Evolutionary conservation across 2,329 filamentous ascomycete species (phyloP), one percentile per base, ranked within the genome.

Genomic region (Ophiostoma ips): DNA sequence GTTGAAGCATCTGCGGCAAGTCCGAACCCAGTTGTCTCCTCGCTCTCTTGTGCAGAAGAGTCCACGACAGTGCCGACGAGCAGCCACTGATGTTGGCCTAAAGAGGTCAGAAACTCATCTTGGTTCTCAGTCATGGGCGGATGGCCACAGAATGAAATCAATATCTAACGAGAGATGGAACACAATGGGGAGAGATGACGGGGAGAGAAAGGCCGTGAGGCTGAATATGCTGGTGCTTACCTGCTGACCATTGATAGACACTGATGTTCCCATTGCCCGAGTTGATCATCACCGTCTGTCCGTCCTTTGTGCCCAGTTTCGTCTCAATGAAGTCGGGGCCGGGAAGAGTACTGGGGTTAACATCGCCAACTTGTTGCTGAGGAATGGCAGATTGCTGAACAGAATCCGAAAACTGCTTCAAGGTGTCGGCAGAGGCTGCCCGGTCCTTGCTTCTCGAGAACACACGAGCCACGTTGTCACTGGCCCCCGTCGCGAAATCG

Each of bases 21-120:
- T 12, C 87, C 94, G 35, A 84, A 87, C 5, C 84, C 85, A 1
- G 18, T 16, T 3, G 87, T 79, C 58, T n/a, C 31, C 7, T 52
- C 51, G 24, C 43, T 34, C 21, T 54, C 52, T 1, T 52, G 37
- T 3, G 35, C 44, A 3, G 53, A 49, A 3, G 55, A 55, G 9
- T 94, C 87, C 11, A 96, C 92, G 0, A 98, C 89, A 0, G 88
- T 94, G n/a, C 92, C 92, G 9, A 96, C 84, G 55, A 83, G 84
- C 51, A 87, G 72, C 89, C 89, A 95, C 62, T 88, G 73, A 48
- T 79, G 73, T 54, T 82, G 73, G 55, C 76, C 69, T 66, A 50
- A 2, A 28, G 8, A 3, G 3, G 10, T 15, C n/a, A 43, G 7
- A 30, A 19, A 15, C 13, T 35, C 2, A n/a, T n/a, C n/a, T n/a